Evolutionary conservation across 345 rosid species (phyloP).

Genomic region (Eucalyptus lansdowneana): DNA sequence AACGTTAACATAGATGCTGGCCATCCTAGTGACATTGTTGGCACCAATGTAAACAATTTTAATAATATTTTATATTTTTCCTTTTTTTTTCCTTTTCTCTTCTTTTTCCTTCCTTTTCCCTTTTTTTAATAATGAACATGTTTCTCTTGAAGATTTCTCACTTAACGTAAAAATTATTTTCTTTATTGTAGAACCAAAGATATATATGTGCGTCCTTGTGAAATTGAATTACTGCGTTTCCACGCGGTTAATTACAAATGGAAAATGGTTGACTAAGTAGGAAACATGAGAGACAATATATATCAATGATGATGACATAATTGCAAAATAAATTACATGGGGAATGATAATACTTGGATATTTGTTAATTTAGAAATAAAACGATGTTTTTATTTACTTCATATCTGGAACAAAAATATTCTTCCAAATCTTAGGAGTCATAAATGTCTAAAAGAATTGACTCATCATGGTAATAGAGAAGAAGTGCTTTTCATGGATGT

Average conservation of each 20-base stretch:
- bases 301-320: neutral
- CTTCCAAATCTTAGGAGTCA: neutral
- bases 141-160: neutral
- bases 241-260: neutral
- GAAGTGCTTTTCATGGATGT: neutral
- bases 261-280: neutral
- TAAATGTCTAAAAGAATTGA: neutral
- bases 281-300: neutral
- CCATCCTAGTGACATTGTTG: no score
- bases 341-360: neutral
- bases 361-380: neutral
- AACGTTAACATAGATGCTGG: accelerated
- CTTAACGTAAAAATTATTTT: neutral
- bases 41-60: accelerated
- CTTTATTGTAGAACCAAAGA: neutral
- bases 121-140: neutral
- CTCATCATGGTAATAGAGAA: neutral
- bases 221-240: neutral
- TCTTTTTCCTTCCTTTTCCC: neutral
- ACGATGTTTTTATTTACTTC: neutral
- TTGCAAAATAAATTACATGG: neutral
- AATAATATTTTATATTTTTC: no score
- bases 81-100: no score
- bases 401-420: neutral
- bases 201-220: neutral